A percentile compares a stretch with the other conserved stretches of the same genome.
These are phyloP conservation scores for Hypoxylon rickii DNA, from an alignment of 495 filamentous ascomycete species.

Conservation along the genomic window DNA sequence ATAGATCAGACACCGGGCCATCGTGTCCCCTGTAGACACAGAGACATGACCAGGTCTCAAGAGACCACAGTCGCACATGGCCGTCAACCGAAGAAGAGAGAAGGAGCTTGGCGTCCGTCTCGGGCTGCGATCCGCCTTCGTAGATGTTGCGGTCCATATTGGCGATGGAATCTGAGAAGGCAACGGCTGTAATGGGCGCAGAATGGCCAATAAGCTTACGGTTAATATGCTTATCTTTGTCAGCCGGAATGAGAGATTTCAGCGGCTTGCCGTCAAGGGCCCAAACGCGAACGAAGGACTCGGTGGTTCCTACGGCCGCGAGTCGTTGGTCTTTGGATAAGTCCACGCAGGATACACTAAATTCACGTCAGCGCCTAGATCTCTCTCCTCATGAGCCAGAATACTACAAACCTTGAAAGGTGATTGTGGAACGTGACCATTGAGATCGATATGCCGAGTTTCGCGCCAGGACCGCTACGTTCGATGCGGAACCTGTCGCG, in stretches of 20 bases:
- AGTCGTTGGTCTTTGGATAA: constrained; percentile 88
- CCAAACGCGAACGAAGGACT: constrained; percentile 96
- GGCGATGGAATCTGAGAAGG: constrained; percentile 79
- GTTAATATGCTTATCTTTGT: constrained; percentile 55
- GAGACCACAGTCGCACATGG: constrained; percentile 87
- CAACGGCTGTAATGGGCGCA: constrained; percentile 83
- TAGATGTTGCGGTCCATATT: constrained; percentile 52
- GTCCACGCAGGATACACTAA: constrained; percentile 85
- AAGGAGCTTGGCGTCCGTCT: constrained; percentile 71
- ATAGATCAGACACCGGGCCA: constrained; percentile 82
- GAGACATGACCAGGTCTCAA: constrained; percentile 85
- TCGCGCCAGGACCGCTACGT: constrained; percentile 76
- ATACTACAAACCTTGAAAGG: constrained; percentile 70
- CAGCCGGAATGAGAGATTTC: constrained; percentile 46
- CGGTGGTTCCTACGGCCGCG: constrained; percentile 82
- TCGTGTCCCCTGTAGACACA: constrained; percentile 93
- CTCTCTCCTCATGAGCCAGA: background rate
- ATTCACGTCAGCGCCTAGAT: constrained; percentile 32
- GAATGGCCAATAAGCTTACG: constrained; percentile 91
- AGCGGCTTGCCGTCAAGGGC: constrained; percentile 78
- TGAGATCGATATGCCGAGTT: constrained; percentile 79
- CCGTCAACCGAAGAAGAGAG: constrained; percentile 88
- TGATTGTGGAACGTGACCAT: constrained; percentile 99
- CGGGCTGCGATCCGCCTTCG: constrained; percentile 53
- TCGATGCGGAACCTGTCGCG: constrained; percentile 87